Base-by-base conservation (phyloP, 768 basidiomycete species). In the Grammothele lineata region DNA sequence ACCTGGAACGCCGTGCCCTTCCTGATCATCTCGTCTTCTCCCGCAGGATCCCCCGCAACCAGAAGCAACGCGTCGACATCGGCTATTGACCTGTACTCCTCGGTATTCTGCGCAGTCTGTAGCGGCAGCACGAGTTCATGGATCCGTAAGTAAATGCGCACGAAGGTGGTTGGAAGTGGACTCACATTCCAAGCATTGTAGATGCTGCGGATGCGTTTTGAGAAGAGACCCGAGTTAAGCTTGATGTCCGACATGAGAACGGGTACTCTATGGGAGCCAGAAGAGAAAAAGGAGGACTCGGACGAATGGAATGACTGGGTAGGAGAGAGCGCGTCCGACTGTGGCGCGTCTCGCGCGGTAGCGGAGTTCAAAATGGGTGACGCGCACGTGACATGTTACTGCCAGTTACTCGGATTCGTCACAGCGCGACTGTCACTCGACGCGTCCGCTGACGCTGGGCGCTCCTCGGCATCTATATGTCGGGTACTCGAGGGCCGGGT, bases 1-100 rank as follows among this genome's bases (percentile, higher is more conserved):
- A 92, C 95, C 72, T 98, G 95, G 50, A 97, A 77, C 33, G 91
- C 92, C 21, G 87, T 88, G 10, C 92, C 90, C 63, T 92, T 95
- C 49, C 86, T 80, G 57, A 91, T 81, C n/a, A 88, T 83, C 57
- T 90, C 88, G 55, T 97, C 95, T 58, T 97, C 92, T 5, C 77
- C 74, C 0, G 80, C 82, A 19, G 85, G 83, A 54, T 92, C 90
- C 24, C 89, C 90, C 27, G 89, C 81, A 24, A 82, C 61, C 12
- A 92, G 69, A 3, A 91, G 61, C 19, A 92, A 68, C 14, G 84
- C 85, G 57, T 89, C 87, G 7, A 73, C 73, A 50, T 80, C 79
- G 4, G 77, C 74, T 68, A 92, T 71, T 8, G 85, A 73, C 53
- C 73, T 75, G 57, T 80, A 84, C 55, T 91, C 89, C 37, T 87